Base-by-base conservation (phyloP, 1,139 yeast genomes). In the Magnusiomyces fungicola region DNA sequence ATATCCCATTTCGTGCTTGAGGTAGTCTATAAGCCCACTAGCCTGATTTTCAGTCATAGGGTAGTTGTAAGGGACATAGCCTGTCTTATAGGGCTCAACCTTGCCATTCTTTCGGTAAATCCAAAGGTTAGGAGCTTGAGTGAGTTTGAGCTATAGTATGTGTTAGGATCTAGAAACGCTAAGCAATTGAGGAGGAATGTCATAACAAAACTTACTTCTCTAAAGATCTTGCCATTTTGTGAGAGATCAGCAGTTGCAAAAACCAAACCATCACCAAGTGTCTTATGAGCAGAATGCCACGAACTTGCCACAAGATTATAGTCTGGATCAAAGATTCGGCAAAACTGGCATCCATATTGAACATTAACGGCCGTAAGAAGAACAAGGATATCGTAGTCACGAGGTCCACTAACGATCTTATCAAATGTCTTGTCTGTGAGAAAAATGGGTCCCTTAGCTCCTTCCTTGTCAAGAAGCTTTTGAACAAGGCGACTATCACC, bases 71-170 rank as follows among this genome's bases (percentile, higher is more conserved):
- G 70, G 74, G 21, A 64, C 66, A 56, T 66, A 69, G 24, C 76
- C 78, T 12, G 63, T 59, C 16, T 58, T 58, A 44, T 64, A 56
- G 16, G 60, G 57, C 22, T 53, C 48, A 49, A 66, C 46, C 39
- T 66, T 61, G 48, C 72, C 65, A n/a, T 81, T 73, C 21, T 94
- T 88, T 3, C 74, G 69, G 64, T 80, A 83, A 53, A 82, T 68
- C 67, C 74, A 82, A 43, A 89, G 63, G 61, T 85, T 82, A 34
- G 98, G 98, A 37, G 92, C 95, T 53, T 80, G 81, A 58, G 79
- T 78, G 59, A 92, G 70, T 38, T 76, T 71, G n/a, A 51, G 38
- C 41, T 44, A 37, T 30, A 23, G 5, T 25, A 63, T 81, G 71
- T 3, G 47, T 44, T 36, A 44, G 47, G n/a, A n/a, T n/a, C n/a